These are phyloP conservation scores for Suhomyces prunicola DNA, from an alignment of 805 yeast genomes.

Conservation along the genomic window DNA sequence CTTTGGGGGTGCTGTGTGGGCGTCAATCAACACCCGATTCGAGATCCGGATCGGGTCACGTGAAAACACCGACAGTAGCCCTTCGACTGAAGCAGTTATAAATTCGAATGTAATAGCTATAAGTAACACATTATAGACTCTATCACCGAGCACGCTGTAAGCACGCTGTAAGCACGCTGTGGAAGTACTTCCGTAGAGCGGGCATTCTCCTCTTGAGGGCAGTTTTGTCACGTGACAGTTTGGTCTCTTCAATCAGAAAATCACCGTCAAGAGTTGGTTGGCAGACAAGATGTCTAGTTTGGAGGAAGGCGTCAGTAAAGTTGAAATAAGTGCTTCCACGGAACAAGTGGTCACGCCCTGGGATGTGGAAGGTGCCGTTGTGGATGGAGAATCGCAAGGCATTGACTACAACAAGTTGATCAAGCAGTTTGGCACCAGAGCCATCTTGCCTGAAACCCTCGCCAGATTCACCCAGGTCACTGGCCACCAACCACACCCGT, in stretches of 20 bases:
- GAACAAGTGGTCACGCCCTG: conserved; percentile 72
- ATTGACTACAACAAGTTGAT: conserved; percentile 91
- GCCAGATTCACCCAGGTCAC: conserved; percentile 75
- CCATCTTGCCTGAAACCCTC: conserved; percentile 67
- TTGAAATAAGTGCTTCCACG: background rate
- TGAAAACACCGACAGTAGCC: background rate
- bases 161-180: too few relatives aligned
- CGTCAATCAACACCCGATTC: background rate
- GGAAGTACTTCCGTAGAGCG: too few relatives aligned
- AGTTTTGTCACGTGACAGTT: background rate
- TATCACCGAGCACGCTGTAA: too few relatives aligned
- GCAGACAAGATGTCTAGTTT: conserved; percentile 6
- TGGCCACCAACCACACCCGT: conserved; percentile 88
- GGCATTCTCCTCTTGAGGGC: too few relatives aligned
- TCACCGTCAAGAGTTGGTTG: too few relatives aligned
- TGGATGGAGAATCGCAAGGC: conserved; percentile 85
- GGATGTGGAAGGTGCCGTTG: conserved; percentile 99
- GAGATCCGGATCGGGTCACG: background rate
- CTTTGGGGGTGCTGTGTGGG: background rate
- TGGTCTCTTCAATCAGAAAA: background rate
- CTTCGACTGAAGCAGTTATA: too few relatives aligned
- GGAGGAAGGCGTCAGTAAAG: conserved; percentile 9
- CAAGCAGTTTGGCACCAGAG: conserved; percentile 80
- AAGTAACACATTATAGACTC: too few relatives aligned
- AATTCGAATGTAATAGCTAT: too few relatives aligned